phyloP scores from a whole-genome alignment of 163 green algal species.

The Volvox carteri region DNA sequence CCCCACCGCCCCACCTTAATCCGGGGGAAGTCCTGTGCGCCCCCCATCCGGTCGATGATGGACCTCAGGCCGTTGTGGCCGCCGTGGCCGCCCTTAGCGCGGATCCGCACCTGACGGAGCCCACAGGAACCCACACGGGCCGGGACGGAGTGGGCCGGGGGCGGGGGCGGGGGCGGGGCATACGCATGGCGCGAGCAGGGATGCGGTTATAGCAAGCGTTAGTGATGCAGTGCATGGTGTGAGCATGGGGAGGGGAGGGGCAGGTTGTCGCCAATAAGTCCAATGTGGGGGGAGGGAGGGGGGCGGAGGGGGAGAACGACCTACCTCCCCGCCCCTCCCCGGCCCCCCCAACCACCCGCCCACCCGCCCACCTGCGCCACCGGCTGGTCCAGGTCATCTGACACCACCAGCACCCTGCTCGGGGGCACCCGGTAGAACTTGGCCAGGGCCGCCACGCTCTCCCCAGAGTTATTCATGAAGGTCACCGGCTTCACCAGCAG shows the following conservation, averaged over 20 bases:
- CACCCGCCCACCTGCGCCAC: conserved; percentile 58
- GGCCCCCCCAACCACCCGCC: too few relatives aligned
- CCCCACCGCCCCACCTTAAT: too few relatives aligned
- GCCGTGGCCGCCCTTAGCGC: conserved; percentile 88
- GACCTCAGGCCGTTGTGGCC: conserved; percentile 96
- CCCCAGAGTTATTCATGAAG: conserved; percentile 93
- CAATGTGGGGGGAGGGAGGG: too few relatives aligned
- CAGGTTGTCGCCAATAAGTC: too few relatives aligned
- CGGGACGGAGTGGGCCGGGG: neutral
- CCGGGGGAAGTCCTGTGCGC: conserved; percentile 76
- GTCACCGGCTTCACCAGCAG: conserved; percentile 94
- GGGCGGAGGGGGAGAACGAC: too few relatives aligned
- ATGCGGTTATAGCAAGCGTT: too few relatives aligned
- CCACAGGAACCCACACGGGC: neutral
- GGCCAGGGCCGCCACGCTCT: conserved; percentile 82
- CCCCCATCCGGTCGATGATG: conserved; percentile 82
- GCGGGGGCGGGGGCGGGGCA: neutral
- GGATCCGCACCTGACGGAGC: conserved; percentile 74
- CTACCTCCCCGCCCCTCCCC: too few relatives aligned
- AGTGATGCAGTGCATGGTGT: too few relatives aligned
- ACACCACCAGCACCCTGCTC: conserved; percentile 84
- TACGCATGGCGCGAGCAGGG: too few relatives aligned
- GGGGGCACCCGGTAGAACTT: conserved; percentile 84
- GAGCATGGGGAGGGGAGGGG: too few relatives aligned
- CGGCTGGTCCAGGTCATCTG: conserved; percentile 94